Conservation (phyloP, 1,139 yeast species). For the Debaryomycetaceae sp. region DNA sequence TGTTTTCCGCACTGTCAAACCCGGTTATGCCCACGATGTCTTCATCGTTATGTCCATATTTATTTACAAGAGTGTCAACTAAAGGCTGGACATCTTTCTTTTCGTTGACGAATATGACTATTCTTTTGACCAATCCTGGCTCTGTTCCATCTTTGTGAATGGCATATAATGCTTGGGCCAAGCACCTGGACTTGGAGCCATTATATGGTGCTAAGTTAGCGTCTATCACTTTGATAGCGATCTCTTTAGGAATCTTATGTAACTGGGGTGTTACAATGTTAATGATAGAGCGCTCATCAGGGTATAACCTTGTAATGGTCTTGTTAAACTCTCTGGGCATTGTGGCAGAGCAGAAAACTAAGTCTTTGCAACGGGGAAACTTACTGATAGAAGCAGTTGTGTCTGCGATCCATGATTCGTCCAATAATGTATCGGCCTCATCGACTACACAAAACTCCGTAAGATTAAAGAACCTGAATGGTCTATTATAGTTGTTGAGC, state of each 20-base stretch:
- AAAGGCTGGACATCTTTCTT: slow-evolving; percentile 61
- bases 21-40: slow-evolving; percentile 62
- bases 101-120: slow-evolving; percentile 82
- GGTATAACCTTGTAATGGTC: slow-evolving; percentile 59
- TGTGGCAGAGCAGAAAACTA: slow-evolving; percentile 86
- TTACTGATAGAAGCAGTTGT: slow-evolving; percentile 56
- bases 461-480: slow-evolving; percentile 43
- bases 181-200: slow-evolving; percentile 77
- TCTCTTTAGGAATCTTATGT: slow-evolving; percentile 75
- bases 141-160: slow-evolving; percentile 84
- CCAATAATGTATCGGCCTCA: slow-evolving; percentile 93
- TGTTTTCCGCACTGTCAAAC: slow-evolving; percentile 53
- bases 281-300: slow-evolving; percentile 51
- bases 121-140: slow-evolving; percentile 69
- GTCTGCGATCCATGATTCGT: slow-evolving; percentile 70
- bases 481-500: slow-evolving; percentile 42
- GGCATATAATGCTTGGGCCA: slow-evolving; percentile 86
- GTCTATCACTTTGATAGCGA: slow-evolving; percentile 72
- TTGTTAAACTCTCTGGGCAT: slow-evolving; percentile 76
- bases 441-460: slow-evolving; percentile 73
- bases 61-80: slow-evolving; percentile 47
- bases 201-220: slow-evolving; percentile 73
- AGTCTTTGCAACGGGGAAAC: slow-evolving; percentile 55
- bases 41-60: slow-evolving; percentile 53
- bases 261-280: slow-evolving; percentile 72